Evolutionary conservation across 441 rosid genomes (phyloP), one percentile per base, ranked within the genome.

Genomic region (Syzygium syzygioides): DNA sequence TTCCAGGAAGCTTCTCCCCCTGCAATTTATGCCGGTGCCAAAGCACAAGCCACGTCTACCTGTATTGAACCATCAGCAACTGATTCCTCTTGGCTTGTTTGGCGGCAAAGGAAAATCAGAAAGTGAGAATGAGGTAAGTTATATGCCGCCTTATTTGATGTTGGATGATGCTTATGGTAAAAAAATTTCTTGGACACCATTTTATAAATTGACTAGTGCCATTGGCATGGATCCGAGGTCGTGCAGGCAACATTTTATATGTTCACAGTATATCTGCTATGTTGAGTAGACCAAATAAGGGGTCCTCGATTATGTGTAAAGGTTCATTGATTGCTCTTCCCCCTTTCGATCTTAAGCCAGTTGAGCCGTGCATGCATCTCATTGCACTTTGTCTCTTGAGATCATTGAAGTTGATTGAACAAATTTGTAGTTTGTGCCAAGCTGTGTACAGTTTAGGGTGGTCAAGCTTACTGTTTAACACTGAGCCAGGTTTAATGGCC

Each of bases 51-150:
- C 32, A 14, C 55, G 34, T 86, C 14, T 48, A 32, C 88, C 89
- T 86, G 50, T 48, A 55, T 41, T n/a, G 80, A 94, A 89, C 45
- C 89, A 88, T 90, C 91, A 53, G 84, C 92, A 57, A 80, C 53
- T 89, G 45, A 55, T 90, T 25, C 87, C 90, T 62, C 88, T 93
- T 57, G 94, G 96, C 87, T 92, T 90, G 85, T 92, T 95, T 86
- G 95, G 95, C 48, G 96, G 96, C 59, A 90, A 93, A 91, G 97
- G 91, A 91, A 93, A 90, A 91, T 83, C 95, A 15, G 93, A 90
- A 60, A 87, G 88, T 7, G 88, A 85, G 71, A 91, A 91, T 68
- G 93, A 92, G 94, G 98, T 93, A 37, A 86, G 87, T 85, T 55
- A 4, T 17, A 71, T 62, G 23, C 23, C 66, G 55, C n/a, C 34